Evolutionary conservation across 2,329 filamentous ascomycete species (phyloP).

Genomic region (Aspergillus vadensis): DNA sequence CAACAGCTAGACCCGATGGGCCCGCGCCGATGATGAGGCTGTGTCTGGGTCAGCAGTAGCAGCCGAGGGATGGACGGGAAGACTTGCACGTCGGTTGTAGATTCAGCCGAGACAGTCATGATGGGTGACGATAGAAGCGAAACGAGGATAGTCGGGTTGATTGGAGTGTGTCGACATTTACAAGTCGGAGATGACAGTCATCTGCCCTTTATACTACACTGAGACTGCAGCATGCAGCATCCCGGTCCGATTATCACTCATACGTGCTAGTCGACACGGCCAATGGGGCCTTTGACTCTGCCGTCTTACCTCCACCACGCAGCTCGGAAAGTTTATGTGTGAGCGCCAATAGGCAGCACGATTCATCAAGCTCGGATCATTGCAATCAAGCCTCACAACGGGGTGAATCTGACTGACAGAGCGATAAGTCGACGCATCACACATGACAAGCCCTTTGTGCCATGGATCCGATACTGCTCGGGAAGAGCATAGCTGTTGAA

Average conservation of each 20-base stretch:
- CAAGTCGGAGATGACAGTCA: background rate
- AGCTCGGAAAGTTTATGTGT: background rate
- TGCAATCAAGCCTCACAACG: too few relatives aligned
- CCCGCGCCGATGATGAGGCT: slow-evolving; percentile 53
- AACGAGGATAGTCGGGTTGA: background rate
- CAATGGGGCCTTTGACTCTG: background rate
- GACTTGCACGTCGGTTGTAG: slow-evolving; percentile 15
- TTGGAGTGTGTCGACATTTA: too few relatives aligned
- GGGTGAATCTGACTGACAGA: too few relatives aligned
- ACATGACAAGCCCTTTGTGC: too few relatives aligned
- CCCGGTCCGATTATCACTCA: background rate
- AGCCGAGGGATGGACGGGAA: background rate
- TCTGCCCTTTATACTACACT: background rate
- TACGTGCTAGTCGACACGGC: background rate
- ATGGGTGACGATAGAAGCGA: background rate
- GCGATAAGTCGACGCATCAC: too few relatives aligned
- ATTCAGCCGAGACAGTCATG: slow-evolving; percentile 9
- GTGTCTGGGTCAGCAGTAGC: background rate
- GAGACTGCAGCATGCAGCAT: background rate
- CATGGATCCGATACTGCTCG: too few relatives aligned
- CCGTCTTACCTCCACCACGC: background rate
- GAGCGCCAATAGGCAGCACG: background rate
- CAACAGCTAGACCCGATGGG: slow-evolving; percentile 52
- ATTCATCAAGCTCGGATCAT: background rate
- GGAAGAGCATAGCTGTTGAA: too few relatives aligned